Evolutionary conservation across 2,329 filamentous ascomycete species (phyloP).

Genomic region (Polytolypa hystricis): DNA sequence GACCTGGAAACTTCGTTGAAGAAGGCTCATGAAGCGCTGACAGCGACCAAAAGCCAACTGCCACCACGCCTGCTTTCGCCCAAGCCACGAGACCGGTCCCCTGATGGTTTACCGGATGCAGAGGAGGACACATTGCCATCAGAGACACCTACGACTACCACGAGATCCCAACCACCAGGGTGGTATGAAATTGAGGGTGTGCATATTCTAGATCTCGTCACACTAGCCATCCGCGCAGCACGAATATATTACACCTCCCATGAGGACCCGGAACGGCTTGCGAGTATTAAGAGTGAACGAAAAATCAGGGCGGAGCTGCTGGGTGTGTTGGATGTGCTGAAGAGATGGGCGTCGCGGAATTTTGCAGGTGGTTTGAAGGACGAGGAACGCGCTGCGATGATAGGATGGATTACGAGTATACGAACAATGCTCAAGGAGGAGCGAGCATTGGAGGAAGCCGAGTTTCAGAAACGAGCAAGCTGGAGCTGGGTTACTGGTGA

Average conservation of each 20-base stretch:
- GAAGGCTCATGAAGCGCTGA: slow-evolving; percentile 57
- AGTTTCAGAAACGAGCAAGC: slow-evolving; percentile 57
- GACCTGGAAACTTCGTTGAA: slow-evolving; percentile 57
- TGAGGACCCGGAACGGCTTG: slow-evolving; percentile 72
- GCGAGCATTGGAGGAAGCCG: slow-evolving; percentile 62
- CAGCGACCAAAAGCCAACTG: slow-evolving; percentile 31
- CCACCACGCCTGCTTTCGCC: slow-evolving; percentile 19
- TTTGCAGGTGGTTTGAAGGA: slow-evolving; percentile 73
- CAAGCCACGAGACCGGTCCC: slow-evolving; percentile 16
- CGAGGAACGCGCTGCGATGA: slow-evolving; percentile 66
- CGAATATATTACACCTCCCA: slow-evolving; percentile 96
- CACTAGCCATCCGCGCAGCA: slow-evolving; percentile 86
- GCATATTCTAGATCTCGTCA: slow-evolving; percentile 84
- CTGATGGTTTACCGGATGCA: slow-evolving; percentile 27
- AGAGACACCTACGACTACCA: slow-evolving; percentile 13
- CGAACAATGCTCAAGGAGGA: slow-evolving; percentile 66
- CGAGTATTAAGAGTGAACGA: slow-evolving; percentile 78
- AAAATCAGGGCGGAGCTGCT: slow-evolving; percentile 75
- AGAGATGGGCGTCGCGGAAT: slow-evolving; percentile 77
- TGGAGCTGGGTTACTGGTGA: slow-evolving; percentile 75
- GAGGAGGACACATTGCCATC: slow-evolving; percentile 31
- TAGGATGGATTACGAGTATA: slow-evolving; percentile 68
- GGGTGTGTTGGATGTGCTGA: slow-evolving; percentile 78
- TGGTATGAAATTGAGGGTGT: slow-evolving; percentile 86
- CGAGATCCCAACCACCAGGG: slow-evolving; percentile 39